Evolutionary conservation across 2,329 filamentous ascomycete species (phyloP).

Genomic region (Fusarium decemcellulare): DNA sequence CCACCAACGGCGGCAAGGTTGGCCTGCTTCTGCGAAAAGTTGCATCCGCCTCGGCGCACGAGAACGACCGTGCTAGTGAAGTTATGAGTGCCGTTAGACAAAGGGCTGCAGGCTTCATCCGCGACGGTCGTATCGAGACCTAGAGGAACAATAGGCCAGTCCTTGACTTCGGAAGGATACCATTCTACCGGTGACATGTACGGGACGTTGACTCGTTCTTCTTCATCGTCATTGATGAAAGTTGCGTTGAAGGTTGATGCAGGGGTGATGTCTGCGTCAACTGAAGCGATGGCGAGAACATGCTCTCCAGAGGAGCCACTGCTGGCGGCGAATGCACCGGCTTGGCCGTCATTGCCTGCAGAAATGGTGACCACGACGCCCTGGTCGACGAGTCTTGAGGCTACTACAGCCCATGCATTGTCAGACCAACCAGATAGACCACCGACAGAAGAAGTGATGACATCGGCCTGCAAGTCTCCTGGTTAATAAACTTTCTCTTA

Average conservation of each 20-base stretch:
- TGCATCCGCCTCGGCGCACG: conserved; percentile 1
- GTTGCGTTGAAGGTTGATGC: conserved; percentile 45
- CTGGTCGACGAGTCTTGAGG: conserved; percentile 53
- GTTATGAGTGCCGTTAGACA: neutral
- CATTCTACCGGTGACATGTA: neutral
- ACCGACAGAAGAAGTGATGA: conserved; percentile 53
- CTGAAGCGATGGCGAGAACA: conserved; percentile 61
- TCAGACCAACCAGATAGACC: conserved; percentile 44
- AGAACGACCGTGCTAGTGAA: conserved; percentile 1
- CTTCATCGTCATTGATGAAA: conserved; percentile 43
- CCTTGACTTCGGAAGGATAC: neutral
- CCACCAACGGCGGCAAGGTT: neutral
- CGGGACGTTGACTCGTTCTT: conserved; percentile 43
- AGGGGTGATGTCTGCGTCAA: conserved; percentile 47
- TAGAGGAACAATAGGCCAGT: neutral
- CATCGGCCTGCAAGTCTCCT: conserved; percentile 36
- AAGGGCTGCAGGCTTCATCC: neutral
- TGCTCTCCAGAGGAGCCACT: conserved; percentile 57
- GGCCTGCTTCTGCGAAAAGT: neutral
- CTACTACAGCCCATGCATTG: conserved; percentile 51
- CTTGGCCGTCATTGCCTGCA: conserved; percentile 59
- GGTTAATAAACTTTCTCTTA: neutral
- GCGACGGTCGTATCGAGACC: neutral
- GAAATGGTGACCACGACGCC: conserved; percentile 60
- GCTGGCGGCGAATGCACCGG: conserved; percentile 58